These are phyloP conservation scores for Beta macrorhiza DNA, from an alignment of 179 eudicot species.

Conservation along the genomic window DNA sequence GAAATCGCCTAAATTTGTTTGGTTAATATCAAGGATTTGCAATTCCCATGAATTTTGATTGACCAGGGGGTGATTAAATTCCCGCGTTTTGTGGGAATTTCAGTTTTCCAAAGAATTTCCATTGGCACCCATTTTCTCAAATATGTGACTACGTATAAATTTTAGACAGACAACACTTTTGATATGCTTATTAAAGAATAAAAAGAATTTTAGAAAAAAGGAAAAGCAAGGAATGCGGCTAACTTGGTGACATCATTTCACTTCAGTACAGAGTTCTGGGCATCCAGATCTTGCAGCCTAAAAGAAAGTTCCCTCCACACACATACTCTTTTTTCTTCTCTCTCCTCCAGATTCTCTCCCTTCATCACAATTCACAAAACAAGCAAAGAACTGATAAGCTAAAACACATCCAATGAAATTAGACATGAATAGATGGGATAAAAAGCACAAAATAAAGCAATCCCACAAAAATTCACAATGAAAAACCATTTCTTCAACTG, in stretches of 20 bases:
- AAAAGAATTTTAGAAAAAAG: background rate
- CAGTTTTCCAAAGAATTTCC: too few relatives aligned
- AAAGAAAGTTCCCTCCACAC: slow-evolving; percentile 30
- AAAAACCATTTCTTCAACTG: slow-evolving; percentile 32
- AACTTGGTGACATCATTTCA: slow-evolving; percentile 31
- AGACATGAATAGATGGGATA: slow-evolving; percentile 41
- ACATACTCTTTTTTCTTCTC: background rate
- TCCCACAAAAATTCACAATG: slow-evolving; percentile 42
- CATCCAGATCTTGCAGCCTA: slow-evolving; percentile 35
- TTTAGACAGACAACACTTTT: too few relatives aligned
- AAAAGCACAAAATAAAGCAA: slow-evolving; percentile 12
- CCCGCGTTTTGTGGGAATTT: too few relatives aligned
- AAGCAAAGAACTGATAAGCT: slow-evolving; percentile 17
- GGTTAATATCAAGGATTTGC: too few relatives aligned
- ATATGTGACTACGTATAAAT: too few relatives aligned
- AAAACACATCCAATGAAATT: slow-evolving; percentile 20
- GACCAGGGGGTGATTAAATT: too few relatives aligned
- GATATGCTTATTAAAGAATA: background rate
- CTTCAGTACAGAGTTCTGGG: slow-evolving; percentile 22
- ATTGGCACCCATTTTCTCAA: too few relatives aligned
- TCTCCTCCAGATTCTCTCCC: slow-evolving; percentile 27
- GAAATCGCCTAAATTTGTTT: too few relatives aligned
- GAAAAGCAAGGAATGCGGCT: background rate
- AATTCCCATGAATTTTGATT: too few relatives aligned
- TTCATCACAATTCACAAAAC: background rate